Conservation (phyloP, 2,329 filamentous ascomycete genomes). For the Hymenoscyphus albidus region DNA sequence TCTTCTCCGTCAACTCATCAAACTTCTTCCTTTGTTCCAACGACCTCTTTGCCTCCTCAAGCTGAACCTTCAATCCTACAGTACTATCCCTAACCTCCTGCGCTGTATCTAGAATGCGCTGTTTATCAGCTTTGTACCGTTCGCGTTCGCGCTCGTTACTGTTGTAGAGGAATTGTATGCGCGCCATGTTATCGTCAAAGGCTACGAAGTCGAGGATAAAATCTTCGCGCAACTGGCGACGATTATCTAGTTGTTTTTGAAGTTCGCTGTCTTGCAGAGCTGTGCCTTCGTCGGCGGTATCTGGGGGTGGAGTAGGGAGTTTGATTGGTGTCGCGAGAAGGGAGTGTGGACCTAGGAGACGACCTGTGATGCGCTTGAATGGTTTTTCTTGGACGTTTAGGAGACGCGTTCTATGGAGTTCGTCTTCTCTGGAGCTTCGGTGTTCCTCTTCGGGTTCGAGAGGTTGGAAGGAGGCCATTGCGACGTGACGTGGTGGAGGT, state of each 20-base stretch:
- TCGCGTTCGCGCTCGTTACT: slow-evolving; percentile 81
- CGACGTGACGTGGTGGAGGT: not conserved
- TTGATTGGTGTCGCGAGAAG: slow-evolving; percentile 55
- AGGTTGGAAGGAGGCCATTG: slow-evolving; percentile 59
- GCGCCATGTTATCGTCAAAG: slow-evolving; percentile 80
- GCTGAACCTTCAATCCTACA: slow-evolving; percentile 63
- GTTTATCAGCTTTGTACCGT: slow-evolving; percentile 77
- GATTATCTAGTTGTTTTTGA: slow-evolving; percentile 50
- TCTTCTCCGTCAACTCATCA: slow-evolving; percentile 83
- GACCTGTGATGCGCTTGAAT: slow-evolving; percentile 83
- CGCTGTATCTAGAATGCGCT: slow-evolving; percentile 73
- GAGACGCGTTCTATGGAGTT: slow-evolving; percentile 82
- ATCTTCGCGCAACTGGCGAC: slow-evolving; percentile 74
- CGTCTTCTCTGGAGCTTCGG: slow-evolving; percentile 42
- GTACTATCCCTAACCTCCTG: slow-evolving; percentile 75
- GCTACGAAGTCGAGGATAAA: slow-evolving; percentile 83
- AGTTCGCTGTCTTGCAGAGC: slow-evolving; percentile 42
- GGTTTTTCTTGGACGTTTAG: slow-evolving; percentile 89
- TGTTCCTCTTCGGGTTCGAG: slow-evolving; percentile 69
- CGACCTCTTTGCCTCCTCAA: slow-evolving; percentile 72
- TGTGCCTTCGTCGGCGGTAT: slow-evolving; percentile 44
- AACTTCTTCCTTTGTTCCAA: slow-evolving; percentile 78
- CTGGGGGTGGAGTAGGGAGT: slow-evolving; percentile 64
- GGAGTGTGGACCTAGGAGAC: slow-evolving; percentile 66
- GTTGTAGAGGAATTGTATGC: slow-evolving; percentile 80